Conservation (phyloP, 2,329 filamentous ascomycete species). For the Fusarium nematophilum region DNA sequence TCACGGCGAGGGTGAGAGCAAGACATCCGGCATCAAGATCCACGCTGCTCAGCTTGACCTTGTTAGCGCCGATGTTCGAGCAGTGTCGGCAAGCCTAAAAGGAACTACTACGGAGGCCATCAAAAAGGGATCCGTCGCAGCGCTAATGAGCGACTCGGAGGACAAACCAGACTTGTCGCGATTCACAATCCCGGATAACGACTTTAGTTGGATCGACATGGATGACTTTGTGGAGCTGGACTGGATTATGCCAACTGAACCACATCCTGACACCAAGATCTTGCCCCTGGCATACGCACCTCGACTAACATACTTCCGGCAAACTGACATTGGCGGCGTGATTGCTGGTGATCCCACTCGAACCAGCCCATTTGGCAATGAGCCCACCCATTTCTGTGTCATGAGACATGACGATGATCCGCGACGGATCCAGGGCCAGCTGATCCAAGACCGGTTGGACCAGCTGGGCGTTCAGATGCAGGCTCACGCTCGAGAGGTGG, state of each 20-base stretch:
- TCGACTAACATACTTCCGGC: slow-evolving; percentile 96
- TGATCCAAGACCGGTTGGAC: slow-evolving; percentile 84
- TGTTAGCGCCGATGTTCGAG: slow-evolving; percentile 89
- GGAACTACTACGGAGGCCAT: slow-evolving; percentile 83
- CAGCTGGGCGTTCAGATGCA: slow-evolving; percentile 83
- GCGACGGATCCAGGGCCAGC: slow-evolving; percentile 84
- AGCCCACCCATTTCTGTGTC: slow-evolving; percentile 93
- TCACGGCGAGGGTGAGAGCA: slow-evolving; percentile 72
- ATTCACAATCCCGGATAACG: slow-evolving; percentile 95
- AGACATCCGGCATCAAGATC: slow-evolving; percentile 94
- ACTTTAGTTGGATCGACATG: slow-evolving; percentile 98
- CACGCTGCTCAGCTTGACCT: slow-evolving; percentile 95
- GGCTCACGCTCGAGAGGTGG: slow-evolving; percentile 77
- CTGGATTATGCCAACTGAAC: slow-evolving; percentile 91
- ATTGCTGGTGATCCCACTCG: slow-evolving; percentile 84
- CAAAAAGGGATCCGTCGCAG: slow-evolving; percentile 66
- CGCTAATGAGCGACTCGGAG: slow-evolving; percentile 64
- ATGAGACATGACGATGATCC: slow-evolving; percentile 94
- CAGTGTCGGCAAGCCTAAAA: slow-evolving; percentile 89
- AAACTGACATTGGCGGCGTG: slow-evolving; percentile 89
- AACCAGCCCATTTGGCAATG: slow-evolving; percentile 90
- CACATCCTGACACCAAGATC: slow-evolving; percentile 93
- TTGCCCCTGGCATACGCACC: slow-evolving; percentile 91
- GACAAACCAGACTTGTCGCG: slow-evolving; percentile 80
- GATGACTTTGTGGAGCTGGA: slow-evolving; percentile 98